Evolutionary conservation across 495 filamentous ascomycete genomes (phyloP), one percentile per base, ranked within the genome.

Genomic region (Tricharina praecox): DNA sequence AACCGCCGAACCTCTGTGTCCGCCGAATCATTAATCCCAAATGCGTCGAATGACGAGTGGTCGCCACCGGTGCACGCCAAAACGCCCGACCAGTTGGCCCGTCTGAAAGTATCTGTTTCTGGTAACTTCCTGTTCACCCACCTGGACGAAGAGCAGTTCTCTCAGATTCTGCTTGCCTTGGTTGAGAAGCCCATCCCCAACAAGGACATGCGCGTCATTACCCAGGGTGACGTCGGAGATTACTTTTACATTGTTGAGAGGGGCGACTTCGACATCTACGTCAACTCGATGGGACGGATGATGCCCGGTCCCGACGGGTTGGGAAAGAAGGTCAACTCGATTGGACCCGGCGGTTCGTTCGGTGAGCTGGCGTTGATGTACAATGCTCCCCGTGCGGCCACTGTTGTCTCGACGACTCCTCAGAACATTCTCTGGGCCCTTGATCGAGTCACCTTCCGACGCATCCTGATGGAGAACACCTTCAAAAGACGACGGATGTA

Each of bases 281-380:
- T 96, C 69, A 85, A 95, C 63, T 61, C 68, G 2, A 69, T 71
- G n/a, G 87, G 87, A 45, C 67, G 77, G 4, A 70, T 93, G 48
- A 79, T 90, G 56, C 72, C 86, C 0, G 92, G 92, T 3, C 69
- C 76, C 0, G 76, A 86, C 49, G 90, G 88, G 4, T 74, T 94
- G 69, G 90, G 90, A 24, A 71, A 72, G 46, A 82, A 82, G 53
- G 87, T 96, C n/a, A 74, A 73, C 56, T 74, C 67, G 32, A 88
- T 86, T 45, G 81, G 81, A 30, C 76, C 86, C 2, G 92, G 92
- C 23, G 85, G 87, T 45, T 92, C 84, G n/a, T 97, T 97, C 66
- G 90, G 90, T 51, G 90, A 97, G 66, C 69, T 97, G 42, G 90
- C 90, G 19, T 70, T 97, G 56, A 96, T 97, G 90, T 97, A 97